A percentile compares a stretch with the other conserved stretches of the same genome.
phyloP scores from a whole-genome alignment of 2,329 filamentous ascomycete species.

The Seiridium unicorne region DNA sequence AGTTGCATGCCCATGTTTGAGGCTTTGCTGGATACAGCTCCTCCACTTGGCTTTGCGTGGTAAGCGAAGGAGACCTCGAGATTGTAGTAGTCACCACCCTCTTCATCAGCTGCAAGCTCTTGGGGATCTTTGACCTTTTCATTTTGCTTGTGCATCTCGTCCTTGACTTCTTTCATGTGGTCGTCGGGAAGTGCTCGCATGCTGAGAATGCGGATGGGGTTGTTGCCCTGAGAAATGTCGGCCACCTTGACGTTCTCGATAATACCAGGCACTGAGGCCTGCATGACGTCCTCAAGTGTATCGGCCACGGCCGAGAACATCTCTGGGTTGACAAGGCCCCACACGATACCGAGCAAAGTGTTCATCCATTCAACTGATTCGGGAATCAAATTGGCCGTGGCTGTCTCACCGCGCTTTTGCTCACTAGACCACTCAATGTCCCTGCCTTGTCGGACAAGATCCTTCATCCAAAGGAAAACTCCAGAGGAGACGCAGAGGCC shows the following conservation, averaged over 20 bases:
- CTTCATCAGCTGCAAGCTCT: constrained; percentile 83
- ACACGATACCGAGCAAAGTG: constrained; percentile 77
- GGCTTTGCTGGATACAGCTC: constrained; percentile 74
- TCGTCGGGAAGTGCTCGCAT: constrained; percentile 80
- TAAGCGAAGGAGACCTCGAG: constrained; percentile 89
- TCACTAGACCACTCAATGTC: constrained; percentile 88
- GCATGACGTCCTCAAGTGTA: constrained; percentile 62
- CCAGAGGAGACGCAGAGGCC: constrained; percentile 70
- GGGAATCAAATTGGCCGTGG: constrained; percentile 83
- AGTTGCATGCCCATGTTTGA: constrained; percentile 97
- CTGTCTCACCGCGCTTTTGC: constrained; percentile 78
- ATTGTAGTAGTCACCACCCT: constrained; percentile 91
- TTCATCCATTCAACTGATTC: constrained; percentile 98
- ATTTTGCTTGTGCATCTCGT: constrained; percentile 76
- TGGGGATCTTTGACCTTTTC: constrained; percentile 80
- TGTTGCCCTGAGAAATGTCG: constrained; percentile 91
- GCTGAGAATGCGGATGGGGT: constrained; percentile 84
- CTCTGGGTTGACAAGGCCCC: constrained; percentile 91
- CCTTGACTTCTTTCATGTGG: constrained; percentile 78
- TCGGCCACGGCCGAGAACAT: constrained; percentile 94
- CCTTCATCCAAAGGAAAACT: constrained; percentile 87
- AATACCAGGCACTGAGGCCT: constrained; percentile 80
- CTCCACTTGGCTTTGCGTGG: constrained; percentile 74
- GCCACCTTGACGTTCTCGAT: constrained; percentile 95
- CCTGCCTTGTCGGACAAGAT: constrained; percentile 77